phyloP scores from a whole-genome alignment of 257 asterid species.

The Prunella vulgaris region DNA sequence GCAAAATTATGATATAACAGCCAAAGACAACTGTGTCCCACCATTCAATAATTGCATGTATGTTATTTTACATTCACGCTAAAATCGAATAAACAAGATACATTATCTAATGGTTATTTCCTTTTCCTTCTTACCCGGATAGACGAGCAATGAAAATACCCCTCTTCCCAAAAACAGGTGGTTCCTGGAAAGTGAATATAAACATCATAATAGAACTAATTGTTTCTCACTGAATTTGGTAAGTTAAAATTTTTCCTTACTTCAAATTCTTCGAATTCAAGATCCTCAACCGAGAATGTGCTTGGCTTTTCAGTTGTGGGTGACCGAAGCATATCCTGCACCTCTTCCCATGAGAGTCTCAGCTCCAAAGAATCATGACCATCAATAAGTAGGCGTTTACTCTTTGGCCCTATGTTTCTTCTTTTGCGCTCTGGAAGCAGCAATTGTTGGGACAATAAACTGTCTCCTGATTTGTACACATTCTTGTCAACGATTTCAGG shows the following conservation, averaged over 20 bases:
- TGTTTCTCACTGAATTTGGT: neutral
- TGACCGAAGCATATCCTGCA: conserved; percentile 86
- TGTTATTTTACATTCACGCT: neutral
- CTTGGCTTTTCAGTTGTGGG: conserved; percentile 64
- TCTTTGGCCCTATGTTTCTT: conserved; percentile 82
- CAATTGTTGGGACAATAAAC: conserved; percentile 35
- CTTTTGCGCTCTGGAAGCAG: conserved; percentile 67
- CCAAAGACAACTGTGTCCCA: too few species aligned
- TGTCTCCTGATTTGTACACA: conserved; percentile 39
- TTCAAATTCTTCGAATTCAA: conserved; percentile 84
- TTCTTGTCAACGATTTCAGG: conserved; percentile 40
- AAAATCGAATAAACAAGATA: neutral
- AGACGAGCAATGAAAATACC: conserved; percentile 63
- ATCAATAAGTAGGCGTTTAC: conserved; percentile 77
- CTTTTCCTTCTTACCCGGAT: conserved; percentile 65
- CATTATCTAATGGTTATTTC: neutral
- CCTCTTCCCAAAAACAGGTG: conserved; percentile 85
- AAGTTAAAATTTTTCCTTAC: conserved; percentile 39
- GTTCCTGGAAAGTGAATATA: conserved; percentile 53
- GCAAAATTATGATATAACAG: neutral
- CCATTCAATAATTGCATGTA: neutral
- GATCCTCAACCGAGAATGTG: conserved; percentile 61
- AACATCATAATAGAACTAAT: conserved; percentile 17
- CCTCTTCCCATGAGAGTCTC: conserved; percentile 90
- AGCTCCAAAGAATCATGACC: conserved; percentile 76